Base-by-base conservation (phyloP, 768 basidiomycete genomes). In the Tylopilus balloui region DNA sequence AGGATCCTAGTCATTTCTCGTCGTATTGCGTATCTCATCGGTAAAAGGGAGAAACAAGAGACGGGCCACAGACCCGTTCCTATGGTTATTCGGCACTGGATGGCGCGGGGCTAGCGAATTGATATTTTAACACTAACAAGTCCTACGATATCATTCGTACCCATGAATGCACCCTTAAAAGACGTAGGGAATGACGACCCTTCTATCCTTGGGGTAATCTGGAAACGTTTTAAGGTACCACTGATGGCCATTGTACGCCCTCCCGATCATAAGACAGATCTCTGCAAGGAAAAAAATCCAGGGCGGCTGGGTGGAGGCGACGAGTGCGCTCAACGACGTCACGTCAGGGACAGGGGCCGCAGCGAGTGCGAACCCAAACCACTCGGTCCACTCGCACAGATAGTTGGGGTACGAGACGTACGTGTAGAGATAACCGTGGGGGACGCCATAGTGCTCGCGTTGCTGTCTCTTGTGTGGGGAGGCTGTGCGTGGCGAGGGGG, bases 361-460 rank as follows among this genome's bases (percentile, higher is more conserved):
- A 6, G 89, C 88, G 32, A 96, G 64, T 2, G 90, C 86, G 65
- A 86, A 97, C 8, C 88, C 92, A 10, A 81, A 56, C 93, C 94
- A 98, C 69, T 98, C 95, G 47, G 86, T 50, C 95, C 95, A 98
- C 64, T 97, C 95, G 69, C 86, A 92, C 17, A 92, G 71, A 70
- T 97, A 98, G 66, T 96, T 92, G 10, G 95, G 95, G 70, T 84
- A 95, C 6, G 92, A 91, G 58, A 97, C 73, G 61, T 79, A 84
- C 36, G 65, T 59, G 73, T 87, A 96, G 15, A 95, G 71, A 19
- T 80, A 77, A 0, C 88, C 90, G 43, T 84, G 78, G 0, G 95
- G 92, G 51, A 93, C 84, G 4, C 83, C 83, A 62, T 91, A 91
- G 66, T 88, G 74, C 42, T 81, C 78, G 29, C 42, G 49, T 35